Evolutionary conservation across 148 eudicot genomes (phyloP).

Genomic region (Nepenthes gracilis): DNA sequence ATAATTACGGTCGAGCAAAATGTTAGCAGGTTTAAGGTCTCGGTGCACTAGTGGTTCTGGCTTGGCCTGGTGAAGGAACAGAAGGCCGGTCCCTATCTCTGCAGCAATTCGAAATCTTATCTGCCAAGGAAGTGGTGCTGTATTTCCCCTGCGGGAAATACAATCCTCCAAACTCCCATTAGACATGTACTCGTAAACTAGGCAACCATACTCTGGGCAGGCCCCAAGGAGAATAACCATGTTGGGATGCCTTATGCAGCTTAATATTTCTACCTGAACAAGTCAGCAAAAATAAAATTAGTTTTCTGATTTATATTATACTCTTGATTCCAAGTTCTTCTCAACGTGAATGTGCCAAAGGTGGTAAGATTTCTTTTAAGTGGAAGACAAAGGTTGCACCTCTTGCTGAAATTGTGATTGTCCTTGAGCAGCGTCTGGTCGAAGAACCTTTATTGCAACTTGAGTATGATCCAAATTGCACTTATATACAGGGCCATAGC

Average conservation of each 20-base stretch:
- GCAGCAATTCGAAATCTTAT: conserved; percentile 58
- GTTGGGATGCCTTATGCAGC: conserved; percentile 69
- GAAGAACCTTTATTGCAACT: conserved; percentile 67
- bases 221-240: conserved; percentile 78
- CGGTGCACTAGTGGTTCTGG: conserved; percentile 74
- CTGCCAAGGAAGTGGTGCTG: conserved; percentile 50
- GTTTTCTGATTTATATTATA: not conserved
- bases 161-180: conserved; percentile 74
- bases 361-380: not conserved
- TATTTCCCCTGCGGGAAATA: conserved; percentile 28
- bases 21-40: conserved; percentile 63
- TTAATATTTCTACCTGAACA: conserved; percentile 53
- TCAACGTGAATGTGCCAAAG: not conserved
- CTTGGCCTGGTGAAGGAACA: conserved; percentile 63
- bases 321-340: not conserved
- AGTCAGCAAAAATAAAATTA: no score
- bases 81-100: conserved; percentile 48
- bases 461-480: conserved; percentile 56
- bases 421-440: conserved; percentile 80
- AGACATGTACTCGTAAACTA: conserved; percentile 66
- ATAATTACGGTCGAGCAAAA: conserved; percentile 46
- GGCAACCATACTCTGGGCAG: conserved; percentile 66
- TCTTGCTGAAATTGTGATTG: conserved; percentile 77
- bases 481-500: conserved; percentile 77
- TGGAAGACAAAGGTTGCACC: not conserved